A percentile compares a stretch with the other conserved stretches of the same genome.
phyloP scores from a whole-genome alignment of 176 grass and related monocot species.

The Aegilops speltoides region DNA sequence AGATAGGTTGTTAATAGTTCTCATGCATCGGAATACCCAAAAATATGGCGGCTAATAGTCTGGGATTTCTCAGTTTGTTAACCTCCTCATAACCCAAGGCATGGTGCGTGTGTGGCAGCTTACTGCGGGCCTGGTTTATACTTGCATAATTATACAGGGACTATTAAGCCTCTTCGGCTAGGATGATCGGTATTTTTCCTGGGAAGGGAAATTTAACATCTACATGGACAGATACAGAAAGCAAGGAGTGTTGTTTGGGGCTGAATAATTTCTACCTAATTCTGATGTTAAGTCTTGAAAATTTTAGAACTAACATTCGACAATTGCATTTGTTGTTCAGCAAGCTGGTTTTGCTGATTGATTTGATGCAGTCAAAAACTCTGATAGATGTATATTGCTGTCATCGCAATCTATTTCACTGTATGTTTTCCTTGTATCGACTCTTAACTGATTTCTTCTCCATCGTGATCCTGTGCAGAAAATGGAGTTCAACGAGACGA shows the following conservation, averaged over 20 bases:
- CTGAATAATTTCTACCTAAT: background rate
- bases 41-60: background rate
- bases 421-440: background rate
- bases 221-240: background rate
- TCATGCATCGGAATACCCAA: background rate
- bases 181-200: background rate
- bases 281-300: background rate
- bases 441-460: background rate
- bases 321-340: background rate
- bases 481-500: conserved; percentile 53
- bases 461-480: conserved; percentile 27
- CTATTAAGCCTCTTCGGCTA: background rate
- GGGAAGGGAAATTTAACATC: background rate
- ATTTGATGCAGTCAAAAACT: conserved; percentile 1
- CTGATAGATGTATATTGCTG: background rate
- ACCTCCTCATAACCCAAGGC: background rate
- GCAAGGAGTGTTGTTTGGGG: background rate
- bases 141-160: background rate
- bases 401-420: background rate
- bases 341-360: background rate
- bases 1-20: conserved; percentile 7
- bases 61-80: background rate
- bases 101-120: background rate
- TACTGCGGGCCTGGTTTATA: background rate
- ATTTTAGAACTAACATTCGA: background rate